Evolutionary conservation across 257 asterid genomes (phyloP).

Genomic region (Pogostemon cablin): DNA sequence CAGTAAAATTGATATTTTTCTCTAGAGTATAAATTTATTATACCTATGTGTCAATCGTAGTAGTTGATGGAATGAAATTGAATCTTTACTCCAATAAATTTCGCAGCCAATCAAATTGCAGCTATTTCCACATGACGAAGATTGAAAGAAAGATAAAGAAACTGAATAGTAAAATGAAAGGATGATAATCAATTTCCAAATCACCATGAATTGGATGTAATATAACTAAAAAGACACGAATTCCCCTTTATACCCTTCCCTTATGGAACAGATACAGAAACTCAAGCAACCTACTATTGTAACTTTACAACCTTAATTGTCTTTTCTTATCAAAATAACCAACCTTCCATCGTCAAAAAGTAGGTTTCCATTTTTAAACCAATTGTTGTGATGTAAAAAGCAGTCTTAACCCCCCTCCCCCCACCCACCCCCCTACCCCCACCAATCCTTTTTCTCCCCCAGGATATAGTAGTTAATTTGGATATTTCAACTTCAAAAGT

Average conservation of each 20-base stretch:
- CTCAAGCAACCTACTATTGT: conserved; percentile 22
- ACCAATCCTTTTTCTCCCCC: neutral
- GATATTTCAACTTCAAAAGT: too few relatives aligned
- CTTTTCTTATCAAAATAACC: conserved; percentile 38
- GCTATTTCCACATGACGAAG: too few relatives aligned
- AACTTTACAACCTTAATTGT: conserved; percentile 17
- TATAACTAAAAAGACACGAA: neutral
- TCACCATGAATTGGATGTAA: conserved; percentile 18
- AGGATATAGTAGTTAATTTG: too few relatives aligned
- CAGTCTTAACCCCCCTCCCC: conserved; percentile 12
- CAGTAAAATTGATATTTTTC: too few relatives aligned
- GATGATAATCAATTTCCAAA: conserved; percentile 15
- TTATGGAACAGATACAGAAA: conserved; percentile 5
- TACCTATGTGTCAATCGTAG: too few relatives aligned
- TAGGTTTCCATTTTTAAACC: conserved; percentile 39
- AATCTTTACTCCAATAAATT: too few relatives aligned
- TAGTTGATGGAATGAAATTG: too few relatives aligned
- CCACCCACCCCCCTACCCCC: conserved; percentile 17
- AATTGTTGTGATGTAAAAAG: conserved; percentile 25
- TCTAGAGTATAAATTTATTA: too few relatives aligned
- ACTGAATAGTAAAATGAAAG: neutral
- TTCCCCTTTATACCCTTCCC: conserved; percentile 26
- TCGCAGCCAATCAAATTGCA: too few relatives aligned
- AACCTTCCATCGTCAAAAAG: conserved; percentile 27
- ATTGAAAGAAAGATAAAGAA: neutral